A percentile compares a stretch with the other conserved stretches of the same genome.
phyloP scores from a whole-genome alignment of 768 basidiomycete species.

The Podaxis rugospora region DNA sequence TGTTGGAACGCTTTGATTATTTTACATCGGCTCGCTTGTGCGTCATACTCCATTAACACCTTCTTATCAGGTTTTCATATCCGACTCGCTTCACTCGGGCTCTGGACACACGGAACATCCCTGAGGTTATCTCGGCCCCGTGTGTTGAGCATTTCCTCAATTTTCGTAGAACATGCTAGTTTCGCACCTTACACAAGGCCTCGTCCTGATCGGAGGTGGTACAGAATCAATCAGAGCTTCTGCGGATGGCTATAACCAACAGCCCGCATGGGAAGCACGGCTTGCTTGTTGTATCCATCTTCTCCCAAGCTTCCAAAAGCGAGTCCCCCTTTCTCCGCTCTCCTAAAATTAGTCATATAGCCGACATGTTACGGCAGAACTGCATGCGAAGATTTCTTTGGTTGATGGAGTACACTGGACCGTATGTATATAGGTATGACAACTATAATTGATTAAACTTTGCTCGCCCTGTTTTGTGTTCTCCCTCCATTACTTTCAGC shows the following conservation, averaged over 20 bases:
- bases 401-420: background rate
- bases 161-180: background rate
- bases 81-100: background rate
- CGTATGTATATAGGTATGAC: background rate
- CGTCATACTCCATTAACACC: background rate
- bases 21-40: background rate
- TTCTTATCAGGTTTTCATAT: background rate
- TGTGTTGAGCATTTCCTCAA: background rate
- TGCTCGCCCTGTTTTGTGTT: background rate
- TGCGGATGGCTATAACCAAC: background rate
- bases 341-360: background rate
- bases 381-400: background rate
- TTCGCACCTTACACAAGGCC: background rate
- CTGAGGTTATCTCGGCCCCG: background rate
- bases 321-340: background rate
- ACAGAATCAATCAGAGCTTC: background rate
- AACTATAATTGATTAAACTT: background rate
- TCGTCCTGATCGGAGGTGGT: background rate
- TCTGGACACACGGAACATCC: background rate
- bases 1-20: background rate
- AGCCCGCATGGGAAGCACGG: constrained; percentile 1
- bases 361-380: constrained; percentile 4
- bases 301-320: background rate
- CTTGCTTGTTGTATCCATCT: background rate
- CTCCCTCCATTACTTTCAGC: background rate